A percentile compares a stretch with the other conserved stretches of the same genome.
Conservation (phyloP, 192 early-diverging fungal species). For the Gonapodya sp. region DNA sequence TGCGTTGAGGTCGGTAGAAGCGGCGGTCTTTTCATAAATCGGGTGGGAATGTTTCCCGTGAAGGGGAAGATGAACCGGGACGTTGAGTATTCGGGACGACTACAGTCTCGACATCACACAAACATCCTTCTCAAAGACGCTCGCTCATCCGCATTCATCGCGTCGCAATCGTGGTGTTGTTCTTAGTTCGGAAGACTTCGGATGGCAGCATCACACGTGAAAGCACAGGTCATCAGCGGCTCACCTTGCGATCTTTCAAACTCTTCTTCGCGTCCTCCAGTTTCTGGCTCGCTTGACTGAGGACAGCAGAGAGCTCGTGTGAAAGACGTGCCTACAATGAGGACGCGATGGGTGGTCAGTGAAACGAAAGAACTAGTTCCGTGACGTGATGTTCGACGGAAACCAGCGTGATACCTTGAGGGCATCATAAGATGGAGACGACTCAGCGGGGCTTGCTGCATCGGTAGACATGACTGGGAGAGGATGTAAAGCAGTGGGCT, state of each 20-base stretch:
- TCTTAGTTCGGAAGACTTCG: no score
- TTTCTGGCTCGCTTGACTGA: not conserved
- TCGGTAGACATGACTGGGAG: not conserved
- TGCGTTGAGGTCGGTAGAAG: not conserved
- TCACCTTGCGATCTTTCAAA: not conserved
- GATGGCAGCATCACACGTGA: no score
- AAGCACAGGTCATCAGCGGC: no score
- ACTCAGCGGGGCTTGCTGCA: not conserved
- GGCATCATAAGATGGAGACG: not conserved
- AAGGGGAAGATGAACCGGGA: no score
- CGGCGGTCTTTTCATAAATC: not conserved
- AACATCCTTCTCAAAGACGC: no score
- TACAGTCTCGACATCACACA: no score
- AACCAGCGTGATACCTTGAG: not conserved
- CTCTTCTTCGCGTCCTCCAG: slow-evolving; percentile 1
- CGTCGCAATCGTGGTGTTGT: no score
- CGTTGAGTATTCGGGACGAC: no score
- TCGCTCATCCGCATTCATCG: no score
- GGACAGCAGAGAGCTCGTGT: not conserved
- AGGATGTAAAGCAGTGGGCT: no score
- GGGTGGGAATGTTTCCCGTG: not conserved
- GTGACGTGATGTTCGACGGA: not conserved
- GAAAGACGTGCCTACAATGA: not conserved
- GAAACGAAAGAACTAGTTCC: not conserved
- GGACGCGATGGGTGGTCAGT: not conserved